phyloP scores from a whole-genome alignment of 2,329 filamentous ascomycete species.

The Cladosporium cucumerinum region DNA sequence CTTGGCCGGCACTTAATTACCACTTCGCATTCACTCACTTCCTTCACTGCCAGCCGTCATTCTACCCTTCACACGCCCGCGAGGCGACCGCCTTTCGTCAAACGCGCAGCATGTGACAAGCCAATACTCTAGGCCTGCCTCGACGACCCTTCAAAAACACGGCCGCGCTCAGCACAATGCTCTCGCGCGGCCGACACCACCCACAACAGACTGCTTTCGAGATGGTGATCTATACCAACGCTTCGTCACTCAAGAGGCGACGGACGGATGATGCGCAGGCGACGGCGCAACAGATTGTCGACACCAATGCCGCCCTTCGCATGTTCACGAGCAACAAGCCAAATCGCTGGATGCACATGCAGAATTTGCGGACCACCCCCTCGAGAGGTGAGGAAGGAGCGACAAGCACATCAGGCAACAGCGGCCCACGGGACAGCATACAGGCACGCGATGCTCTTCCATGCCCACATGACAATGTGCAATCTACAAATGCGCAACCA shows the following conservation, averaged over 20 bases:
- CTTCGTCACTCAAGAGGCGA: neutral
- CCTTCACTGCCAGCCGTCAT: neutral
- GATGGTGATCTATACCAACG: constrained; percentile 5
- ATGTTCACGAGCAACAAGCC: constrained; percentile 5
- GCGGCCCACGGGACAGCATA: neutral
- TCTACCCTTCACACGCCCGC: neutral
- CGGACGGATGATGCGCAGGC: neutral
- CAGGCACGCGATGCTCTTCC: neutral
- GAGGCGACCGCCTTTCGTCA: neutral
- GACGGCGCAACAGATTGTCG: constrained; percentile 3
- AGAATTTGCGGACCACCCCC: neutral
- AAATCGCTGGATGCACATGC: neutral
- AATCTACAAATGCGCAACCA: neutral
- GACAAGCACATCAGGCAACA: neutral
- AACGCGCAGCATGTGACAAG: constrained; percentile 4
- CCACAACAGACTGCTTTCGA: constrained; percentile 1
- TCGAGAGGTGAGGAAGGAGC: constrained; percentile 3
- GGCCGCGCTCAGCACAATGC: constrained; percentile 2
- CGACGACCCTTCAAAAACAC: neutral
- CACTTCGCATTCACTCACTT: neutral
- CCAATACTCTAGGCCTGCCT: neutral
- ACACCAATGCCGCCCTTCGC: constrained; percentile 8
- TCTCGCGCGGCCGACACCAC: neutral
- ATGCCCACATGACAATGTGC: too few species aligned
- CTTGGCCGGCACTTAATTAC: neutral